phyloP scores from a whole-genome alignment of 768 basidiomycete genomes.

The Crucibulum laeve region DNA sequence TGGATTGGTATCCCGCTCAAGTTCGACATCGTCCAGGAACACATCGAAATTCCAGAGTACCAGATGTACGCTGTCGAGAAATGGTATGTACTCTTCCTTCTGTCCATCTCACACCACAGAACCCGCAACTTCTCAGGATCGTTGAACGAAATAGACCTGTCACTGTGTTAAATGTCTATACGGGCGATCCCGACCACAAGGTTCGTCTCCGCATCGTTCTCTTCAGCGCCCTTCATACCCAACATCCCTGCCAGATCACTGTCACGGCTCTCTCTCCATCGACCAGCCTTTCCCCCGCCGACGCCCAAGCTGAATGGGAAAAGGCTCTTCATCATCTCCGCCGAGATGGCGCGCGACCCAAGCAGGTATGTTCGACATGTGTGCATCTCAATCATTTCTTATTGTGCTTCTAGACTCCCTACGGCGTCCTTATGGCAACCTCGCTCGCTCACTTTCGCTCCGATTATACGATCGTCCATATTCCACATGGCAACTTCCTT shows the following conservation, averaged over 20 bases:
- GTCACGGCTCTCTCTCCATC: conserved; percentile 52
- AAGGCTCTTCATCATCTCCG: conserved; percentile 56
- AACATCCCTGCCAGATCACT: conserved; percentile 42
- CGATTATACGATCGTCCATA: conserved; percentile 79
- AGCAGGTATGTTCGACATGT: conserved; percentile 36
- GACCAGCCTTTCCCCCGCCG: conserved; percentile 31
- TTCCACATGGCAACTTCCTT: conserved; percentile 68
- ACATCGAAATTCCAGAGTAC: conserved; percentile 53
- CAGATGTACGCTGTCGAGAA: conserved; percentile 88
- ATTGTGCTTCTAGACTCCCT: conserved; percentile 39
- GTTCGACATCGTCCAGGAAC: conserved; percentile 46
- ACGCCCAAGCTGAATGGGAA: conserved; percentile 55
- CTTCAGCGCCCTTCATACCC: background rate
- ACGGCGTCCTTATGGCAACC: conserved; percentile 74
- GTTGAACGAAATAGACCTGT: conserved; percentile 60
- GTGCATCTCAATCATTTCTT: background rate
- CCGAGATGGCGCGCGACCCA: conserved; percentile 70
- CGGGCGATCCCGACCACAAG: conserved; percentile 68
- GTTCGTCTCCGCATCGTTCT: conserved; percentile 21
- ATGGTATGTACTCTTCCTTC: conserved; percentile 47
- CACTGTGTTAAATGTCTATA: conserved; percentile 68
- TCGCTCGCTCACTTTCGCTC: conserved; percentile 86
- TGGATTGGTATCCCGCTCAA: conserved; percentile 44
- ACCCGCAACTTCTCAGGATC: conserved; percentile 41
- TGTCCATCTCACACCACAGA: conserved; percentile 1